phyloP scores from a whole-genome alignment of 306 rosid genomes.

The Vigna nakashimae region DNA sequence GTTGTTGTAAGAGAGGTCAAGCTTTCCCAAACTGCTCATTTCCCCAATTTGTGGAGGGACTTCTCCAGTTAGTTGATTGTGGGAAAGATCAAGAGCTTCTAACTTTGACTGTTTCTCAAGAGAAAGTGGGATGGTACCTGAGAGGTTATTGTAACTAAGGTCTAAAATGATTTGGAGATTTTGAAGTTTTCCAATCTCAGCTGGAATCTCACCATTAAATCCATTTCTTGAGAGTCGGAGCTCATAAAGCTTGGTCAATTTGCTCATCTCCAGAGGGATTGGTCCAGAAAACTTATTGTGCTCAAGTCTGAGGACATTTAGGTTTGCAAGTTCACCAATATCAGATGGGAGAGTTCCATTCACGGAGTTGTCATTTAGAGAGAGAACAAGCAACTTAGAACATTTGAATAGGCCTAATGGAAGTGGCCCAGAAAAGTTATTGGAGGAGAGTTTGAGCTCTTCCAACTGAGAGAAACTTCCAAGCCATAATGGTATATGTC shows the following conservation, averaged over 20 bases:
- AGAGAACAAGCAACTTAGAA: constrained; percentile 76
- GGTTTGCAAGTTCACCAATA: constrained; percentile 67
- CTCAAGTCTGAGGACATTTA: constrained; percentile 75
- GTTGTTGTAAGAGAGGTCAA: constrained; percentile 80
- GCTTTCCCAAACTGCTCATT: constrained; percentile 92
- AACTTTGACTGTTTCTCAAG: constrained; percentile 68
- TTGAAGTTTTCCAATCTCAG: constrained; percentile 78
- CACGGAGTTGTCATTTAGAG: constrained; percentile 66
- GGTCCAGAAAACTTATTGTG: constrained; percentile 68
- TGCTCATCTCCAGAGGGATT: constrained; percentile 67
- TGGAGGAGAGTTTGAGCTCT: constrained; percentile 81
- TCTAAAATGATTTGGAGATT: constrained; percentile 87
- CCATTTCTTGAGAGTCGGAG: constrained; percentile 68
- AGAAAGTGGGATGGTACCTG: constrained; percentile 73
- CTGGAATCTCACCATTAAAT: constrained; percentile 73
- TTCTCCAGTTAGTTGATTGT: constrained; percentile 80
- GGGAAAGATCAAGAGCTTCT: constrained; percentile 88
- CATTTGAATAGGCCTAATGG: constrained; percentile 74
- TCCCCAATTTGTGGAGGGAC: constrained; percentile 73
- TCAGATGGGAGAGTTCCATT: constrained; percentile 77
- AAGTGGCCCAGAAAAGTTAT: constrained; percentile 67
- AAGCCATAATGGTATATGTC: constrained; percentile 78
- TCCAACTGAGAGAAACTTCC: constrained; percentile 77
- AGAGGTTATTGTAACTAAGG: constrained; percentile 83
- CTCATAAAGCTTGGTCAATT: constrained; percentile 75